These are phyloP conservation scores for Rhypophila decipiens DNA, from an alignment of 495 filamentous ascomycete genomes.

Conservation along the genomic window DNA sequence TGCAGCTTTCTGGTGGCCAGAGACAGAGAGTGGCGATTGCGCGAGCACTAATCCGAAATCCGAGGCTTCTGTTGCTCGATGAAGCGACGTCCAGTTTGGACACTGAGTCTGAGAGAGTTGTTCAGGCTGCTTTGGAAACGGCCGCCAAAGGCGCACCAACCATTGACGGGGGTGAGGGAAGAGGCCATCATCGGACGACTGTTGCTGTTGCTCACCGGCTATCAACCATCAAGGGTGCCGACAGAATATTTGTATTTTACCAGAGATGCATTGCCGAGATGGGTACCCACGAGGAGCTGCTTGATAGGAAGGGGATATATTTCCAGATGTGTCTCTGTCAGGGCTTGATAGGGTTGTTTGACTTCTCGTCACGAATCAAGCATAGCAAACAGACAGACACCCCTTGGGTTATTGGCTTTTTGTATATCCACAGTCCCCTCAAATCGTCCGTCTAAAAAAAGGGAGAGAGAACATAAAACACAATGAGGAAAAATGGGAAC, in stretches of 20 bases:
- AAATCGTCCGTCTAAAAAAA: too few species aligned
- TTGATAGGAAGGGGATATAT: conserved; percentile 39
- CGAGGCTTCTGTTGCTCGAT: conserved; percentile 64
- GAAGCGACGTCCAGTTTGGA: conserved; percentile 75
- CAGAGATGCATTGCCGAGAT: conserved; percentile 41
- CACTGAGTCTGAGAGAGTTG: conserved; percentile 60
- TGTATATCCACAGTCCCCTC: too few species aligned
- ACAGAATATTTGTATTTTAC: conserved; percentile 47
- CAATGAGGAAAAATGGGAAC: too few species aligned
- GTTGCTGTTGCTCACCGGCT: conserved; percentile 65
- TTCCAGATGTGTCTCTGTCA: conserved; percentile 30
- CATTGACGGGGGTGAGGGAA: conserved; percentile 9
- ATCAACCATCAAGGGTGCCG: conserved; percentile 45
- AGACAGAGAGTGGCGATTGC: conserved; percentile 71
- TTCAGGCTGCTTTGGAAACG: conserved; percentile 62
- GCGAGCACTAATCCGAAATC: conserved; percentile 64
- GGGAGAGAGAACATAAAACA: too few species aligned
- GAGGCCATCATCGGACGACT: conserved; percentile 53
- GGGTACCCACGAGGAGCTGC: conserved; percentile 43
- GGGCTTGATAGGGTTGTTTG: conserved; percentile 13
- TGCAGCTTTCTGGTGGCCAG: conserved; percentile 67
- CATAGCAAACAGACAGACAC: too few species aligned
- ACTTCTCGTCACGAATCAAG: too few species aligned
- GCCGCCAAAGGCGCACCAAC: conserved; percentile 47
- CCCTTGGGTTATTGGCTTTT: too few species aligned